Evolutionary conservation across 2,329 filamentous ascomycete species (phyloP), one percentile per base, ranked within the genome.

Genomic region (Clonostachys chloroleuca): DNA sequence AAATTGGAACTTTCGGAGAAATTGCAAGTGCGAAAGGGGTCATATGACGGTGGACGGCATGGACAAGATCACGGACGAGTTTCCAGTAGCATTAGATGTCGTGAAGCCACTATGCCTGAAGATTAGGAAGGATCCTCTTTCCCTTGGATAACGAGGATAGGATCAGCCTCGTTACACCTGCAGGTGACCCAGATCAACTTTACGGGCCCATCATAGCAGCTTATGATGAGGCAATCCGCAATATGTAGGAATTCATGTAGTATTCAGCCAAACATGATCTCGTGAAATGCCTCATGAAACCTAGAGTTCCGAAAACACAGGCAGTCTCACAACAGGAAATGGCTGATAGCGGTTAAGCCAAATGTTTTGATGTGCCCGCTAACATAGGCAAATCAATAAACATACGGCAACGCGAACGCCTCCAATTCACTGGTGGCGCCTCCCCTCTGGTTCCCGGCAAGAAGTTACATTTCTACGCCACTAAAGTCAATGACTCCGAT

Each of bases 81-180:
- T 56, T 34, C 54, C 53, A 45, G 16, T 44, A 7, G 14, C 37
- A 2, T 39, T 57, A 2, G 43, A 56, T 24, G 13, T 39, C 20
- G 39, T 54, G 6, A 54, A 56, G 36, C 55, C 48, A 6, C 49
- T 55, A 12, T 56, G 49, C 34, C 7, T 46, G 13, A 44, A 18
- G 7, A 51, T 57, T 13, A 48, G 48, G 45, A 37, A 41, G 10
- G 10, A 36, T 52, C n/a, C 46, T 55, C 5, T 52, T 49, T 16
- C 40, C 42, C 10, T 12, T 48, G 17, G 46, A 44, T 14, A 44
- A 47, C 12, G 35, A 43, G 12, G 45, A 40, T 13, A 49, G 44
- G 4, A 42, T 49, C 6, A 39, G 43, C 17, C 35, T 47, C 33
- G 48, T 50, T 34, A 54, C 47, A 5, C 51, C 52, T 44, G 35